Conservation (phyloP, 257 asterid species). For the Oldenlandia corymbosa region DNA sequence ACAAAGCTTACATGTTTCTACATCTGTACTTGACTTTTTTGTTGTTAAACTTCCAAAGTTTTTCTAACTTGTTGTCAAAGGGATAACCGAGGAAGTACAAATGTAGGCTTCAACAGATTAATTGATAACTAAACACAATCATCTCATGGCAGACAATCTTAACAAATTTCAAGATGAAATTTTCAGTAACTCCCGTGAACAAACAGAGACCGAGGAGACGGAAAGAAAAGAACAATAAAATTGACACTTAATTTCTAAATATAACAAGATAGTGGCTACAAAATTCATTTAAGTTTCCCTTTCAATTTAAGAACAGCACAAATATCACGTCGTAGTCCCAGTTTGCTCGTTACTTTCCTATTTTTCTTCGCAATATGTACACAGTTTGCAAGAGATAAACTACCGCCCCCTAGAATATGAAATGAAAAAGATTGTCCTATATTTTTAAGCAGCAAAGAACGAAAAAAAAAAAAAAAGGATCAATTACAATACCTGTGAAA, state of each 20-base stretch:
- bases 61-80: not conserved
- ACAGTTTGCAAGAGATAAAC: too few relatives aligned
- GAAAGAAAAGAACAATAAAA: not conserved
- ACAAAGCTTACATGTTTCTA: too few relatives aligned
- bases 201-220: not conserved
- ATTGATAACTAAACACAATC: not conserved
- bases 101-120: not conserved
- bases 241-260: not conserved
- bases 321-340: not conserved
- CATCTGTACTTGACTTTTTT: too few relatives aligned
- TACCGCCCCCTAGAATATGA: too few relatives aligned
- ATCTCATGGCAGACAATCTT: not conserved
- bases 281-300: too few relatives aligned
- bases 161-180: not conserved
- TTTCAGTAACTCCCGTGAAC: not conserved
- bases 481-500: slow-evolving; percentile 44
- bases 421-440: too few relatives aligned
- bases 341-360: not conserved
- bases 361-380: too few relatives aligned
- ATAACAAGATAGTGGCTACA: too few relatives aligned
- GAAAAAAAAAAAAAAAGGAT: too few relatives aligned
- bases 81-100: not conserved
- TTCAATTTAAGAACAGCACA: too few relatives aligned
- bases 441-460: too few relatives aligned
- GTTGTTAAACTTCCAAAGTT: too few relatives aligned